phyloP scores from a whole-genome alignment of 495 filamentous ascomycete species.

The Parachaetomium inaequale region DNA sequence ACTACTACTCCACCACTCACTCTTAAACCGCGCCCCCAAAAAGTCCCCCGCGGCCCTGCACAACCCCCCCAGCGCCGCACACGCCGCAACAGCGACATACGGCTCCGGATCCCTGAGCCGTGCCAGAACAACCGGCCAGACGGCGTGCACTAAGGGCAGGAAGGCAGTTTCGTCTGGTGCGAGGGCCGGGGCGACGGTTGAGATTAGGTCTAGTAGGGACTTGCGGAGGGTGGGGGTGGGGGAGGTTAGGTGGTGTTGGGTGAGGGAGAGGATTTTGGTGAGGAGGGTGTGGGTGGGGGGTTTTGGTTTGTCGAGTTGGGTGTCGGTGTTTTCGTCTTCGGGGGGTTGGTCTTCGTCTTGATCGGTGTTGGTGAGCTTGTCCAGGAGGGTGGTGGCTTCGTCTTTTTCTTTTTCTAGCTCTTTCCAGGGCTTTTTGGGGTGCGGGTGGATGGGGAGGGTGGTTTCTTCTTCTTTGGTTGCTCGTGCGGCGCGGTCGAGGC shows the following conservation, averaged over 20 bases:
- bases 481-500: slow-evolving; percentile 18
- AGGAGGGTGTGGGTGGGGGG: slow-evolving; percentile 56
- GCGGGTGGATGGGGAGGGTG: slow-evolving; percentile 4
- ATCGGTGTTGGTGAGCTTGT: slow-evolving; percentile 30
- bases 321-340: slow-evolving; percentile 45
- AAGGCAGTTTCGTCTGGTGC: slow-evolving; percentile 73
- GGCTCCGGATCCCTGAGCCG: slow-evolving; percentile 72
- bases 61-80: slow-evolving; percentile 60
- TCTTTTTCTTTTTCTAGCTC: no score
- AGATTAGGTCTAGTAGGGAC: slow-evolving; percentile 69
- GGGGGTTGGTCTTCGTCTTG: slow-evolving; percentile 15
- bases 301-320: slow-evolving; percentile 37
- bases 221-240: slow-evolving; percentile 73
- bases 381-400: slow-evolving; percentile 40
- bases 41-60: slow-evolving; percentile 74
- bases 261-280: slow-evolving; percentile 62
- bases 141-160: slow-evolving; percentile 79
- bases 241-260: slow-evolving; percentile 82
- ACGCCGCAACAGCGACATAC: slow-evolving; percentile 67
- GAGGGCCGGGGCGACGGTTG: slow-evolving; percentile 63
- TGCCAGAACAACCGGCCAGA: slow-evolving; percentile 76
- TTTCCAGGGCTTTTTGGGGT: slow-evolving; percentile 32
- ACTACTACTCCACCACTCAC: no score
- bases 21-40: slow-evolving; percentile 63
- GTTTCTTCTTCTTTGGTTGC: slow-evolving; percentile 25